These are phyloP conservation scores for Wickerhamiella infanticola DNA, from an alignment of 1,139 yeast genomes.

Conservation along the genomic window DNA sequence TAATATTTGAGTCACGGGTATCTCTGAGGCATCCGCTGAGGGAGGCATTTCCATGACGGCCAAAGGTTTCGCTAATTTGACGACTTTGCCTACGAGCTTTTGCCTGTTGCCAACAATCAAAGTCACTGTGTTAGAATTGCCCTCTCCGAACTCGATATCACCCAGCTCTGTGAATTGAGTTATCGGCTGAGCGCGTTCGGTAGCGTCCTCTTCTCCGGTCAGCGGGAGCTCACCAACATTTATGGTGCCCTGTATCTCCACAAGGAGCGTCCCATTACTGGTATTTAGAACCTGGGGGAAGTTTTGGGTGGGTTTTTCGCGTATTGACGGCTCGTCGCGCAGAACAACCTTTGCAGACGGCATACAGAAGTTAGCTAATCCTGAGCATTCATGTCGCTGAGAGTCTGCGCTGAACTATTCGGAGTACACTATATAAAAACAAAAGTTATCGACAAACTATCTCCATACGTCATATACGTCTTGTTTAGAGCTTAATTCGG, in stretches of 20 bases:
- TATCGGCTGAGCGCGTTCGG: neutral
- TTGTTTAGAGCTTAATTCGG: too few species aligned
- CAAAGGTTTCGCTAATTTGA: slow-evolving; percentile 22
- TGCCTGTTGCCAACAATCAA: slow-evolving; percentile 24
- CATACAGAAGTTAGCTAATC: neutral
- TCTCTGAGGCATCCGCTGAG: slow-evolving; percentile 7
- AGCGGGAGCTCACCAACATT: slow-evolving; percentile 16
- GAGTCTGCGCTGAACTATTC: too few species aligned
- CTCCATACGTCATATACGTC: too few species aligned
- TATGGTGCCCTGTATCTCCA: slow-evolving; percentile 23
- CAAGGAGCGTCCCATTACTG: slow-evolving; percentile 20
- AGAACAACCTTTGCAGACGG: neutral
- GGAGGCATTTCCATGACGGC: slow-evolving; percentile 18
- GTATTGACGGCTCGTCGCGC: neutral
- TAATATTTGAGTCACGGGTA: slow-evolving; percentile 10
- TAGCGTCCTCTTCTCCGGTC: slow-evolving; percentile 7
- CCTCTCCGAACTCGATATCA: slow-evolving; percentile 14
- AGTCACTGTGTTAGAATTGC: slow-evolving; percentile 15
- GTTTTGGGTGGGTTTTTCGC: neutral
- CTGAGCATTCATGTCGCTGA: neutral
- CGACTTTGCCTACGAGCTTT: slow-evolving; percentile 22
- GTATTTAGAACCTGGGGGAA: slow-evolving; percentile 20
- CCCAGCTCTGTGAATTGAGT: slow-evolving; percentile 3
- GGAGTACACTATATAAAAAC: too few species aligned
- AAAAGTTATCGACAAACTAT: too few species aligned